Evolutionary conservation across 345 rosid species (phyloP).

Genomic region (Linum lewisii): DNA sequence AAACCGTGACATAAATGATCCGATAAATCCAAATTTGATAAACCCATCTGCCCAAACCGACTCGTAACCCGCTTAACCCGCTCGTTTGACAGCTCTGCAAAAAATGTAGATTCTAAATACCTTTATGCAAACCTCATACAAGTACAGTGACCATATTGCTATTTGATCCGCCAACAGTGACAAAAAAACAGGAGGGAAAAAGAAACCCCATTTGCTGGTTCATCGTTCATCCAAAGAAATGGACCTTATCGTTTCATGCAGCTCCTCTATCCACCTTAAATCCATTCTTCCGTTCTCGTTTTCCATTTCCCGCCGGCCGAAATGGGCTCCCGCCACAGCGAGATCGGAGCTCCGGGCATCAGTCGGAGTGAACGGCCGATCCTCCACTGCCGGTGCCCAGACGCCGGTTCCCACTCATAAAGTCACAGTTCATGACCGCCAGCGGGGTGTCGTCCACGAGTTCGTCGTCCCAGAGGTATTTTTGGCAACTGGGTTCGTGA

Average conservation of each 20-base stretch:
- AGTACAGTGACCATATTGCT: background rate
- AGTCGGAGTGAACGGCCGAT: slow-evolving; percentile 24
- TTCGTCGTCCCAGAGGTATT: slow-evolving; percentile 82
- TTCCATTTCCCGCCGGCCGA: slow-evolving; percentile 9
- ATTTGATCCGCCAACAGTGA: background rate
- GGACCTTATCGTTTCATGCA: slow-evolving; percentile 40
- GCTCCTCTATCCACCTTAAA: slow-evolving; percentile 13
- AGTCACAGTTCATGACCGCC: slow-evolving; percentile 77
- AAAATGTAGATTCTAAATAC: too few relatives aligned
- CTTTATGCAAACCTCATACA: too few relatives aligned
- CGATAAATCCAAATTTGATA: too few relatives aligned
- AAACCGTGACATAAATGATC: too few relatives aligned
- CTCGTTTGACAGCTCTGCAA: too few relatives aligned
- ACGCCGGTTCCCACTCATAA: slow-evolving; percentile 54
- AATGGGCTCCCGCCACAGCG: slow-evolving; percentile 18
- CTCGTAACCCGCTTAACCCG: too few relatives aligned
- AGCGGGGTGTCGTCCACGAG: slow-evolving; percentile 70
- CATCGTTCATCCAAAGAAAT: slow-evolving; percentile 8
- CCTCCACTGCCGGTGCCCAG: slow-evolving; percentile 21
- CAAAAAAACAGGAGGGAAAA: background rate
- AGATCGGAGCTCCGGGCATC: slow-evolving; percentile 42
- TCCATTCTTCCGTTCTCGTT: background rate
- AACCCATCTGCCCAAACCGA: too few relatives aligned
- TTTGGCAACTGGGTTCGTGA: background rate
- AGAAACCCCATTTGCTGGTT: background rate